Conservation (phyloP, 2,329 filamentous ascomycete species). For the Cercospora sojina region DNA sequence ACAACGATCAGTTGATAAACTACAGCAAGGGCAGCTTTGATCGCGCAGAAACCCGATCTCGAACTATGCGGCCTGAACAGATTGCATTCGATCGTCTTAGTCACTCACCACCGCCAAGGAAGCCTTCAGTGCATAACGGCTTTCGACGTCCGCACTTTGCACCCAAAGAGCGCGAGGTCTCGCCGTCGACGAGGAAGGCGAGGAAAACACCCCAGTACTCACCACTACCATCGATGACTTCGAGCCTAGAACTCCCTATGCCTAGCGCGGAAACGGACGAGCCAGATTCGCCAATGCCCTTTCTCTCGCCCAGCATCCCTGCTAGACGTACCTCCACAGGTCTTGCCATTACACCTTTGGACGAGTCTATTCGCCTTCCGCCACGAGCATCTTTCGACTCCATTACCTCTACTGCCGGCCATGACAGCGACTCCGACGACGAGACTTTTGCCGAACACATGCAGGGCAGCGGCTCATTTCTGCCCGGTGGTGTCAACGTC, state of each 20-base stretch:
- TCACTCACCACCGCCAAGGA: conserved; percentile 3
- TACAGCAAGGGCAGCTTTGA: neutral
- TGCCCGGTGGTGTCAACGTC: conserved; percentile 63
- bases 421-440: conserved; percentile 50
- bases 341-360: conserved; percentile 45
- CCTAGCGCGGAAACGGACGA: conserved; percentile 13
- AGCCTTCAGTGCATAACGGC: neutral
- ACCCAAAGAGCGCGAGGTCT: neutral
- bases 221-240: conserved; percentile 27
- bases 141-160: neutral
- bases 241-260: conserved; percentile 34
- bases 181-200: neutral
- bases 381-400: conserved; percentile 58
- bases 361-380: conserved; percentile 54
- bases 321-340: conserved; percentile 27
- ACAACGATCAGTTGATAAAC: neutral
- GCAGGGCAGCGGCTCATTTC: conserved; percentile 51
- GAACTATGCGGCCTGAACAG: conserved; percentile 16
- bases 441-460: conserved; percentile 62
- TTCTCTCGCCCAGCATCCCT: conserved; percentile 35
- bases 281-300: conserved; percentile 34
- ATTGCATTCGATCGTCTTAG: conserved; percentile 9
- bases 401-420: conserved; percentile 41
- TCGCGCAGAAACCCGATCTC: neutral
- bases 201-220: neutral